A percentile compares a stretch with the other conserved stretches of the same genome.
phyloP scores from a whole-genome alignment of 768 basidiomycete species.

The Gymnopilus dilepis region DNA sequence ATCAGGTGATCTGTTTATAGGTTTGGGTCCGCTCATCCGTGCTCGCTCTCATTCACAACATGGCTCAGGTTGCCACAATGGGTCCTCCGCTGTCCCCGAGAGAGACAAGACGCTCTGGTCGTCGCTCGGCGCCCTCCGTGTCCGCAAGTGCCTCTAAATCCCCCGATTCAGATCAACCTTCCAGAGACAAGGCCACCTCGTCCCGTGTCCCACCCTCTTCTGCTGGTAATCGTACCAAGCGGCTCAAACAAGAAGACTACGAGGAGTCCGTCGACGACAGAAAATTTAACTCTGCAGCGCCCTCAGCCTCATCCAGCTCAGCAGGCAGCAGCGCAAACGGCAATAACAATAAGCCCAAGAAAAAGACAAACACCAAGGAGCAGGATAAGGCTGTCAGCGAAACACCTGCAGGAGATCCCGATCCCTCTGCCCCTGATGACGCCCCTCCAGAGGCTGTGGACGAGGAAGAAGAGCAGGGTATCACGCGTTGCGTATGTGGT shows the following conservation, averaged over 20 bases:
- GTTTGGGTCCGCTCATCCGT: not conserved
- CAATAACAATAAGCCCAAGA: conserved; percentile 50
- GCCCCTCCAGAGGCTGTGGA: conserved; percentile 49
- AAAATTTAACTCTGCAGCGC: conserved; percentile 46
- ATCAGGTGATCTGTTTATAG: conserved; percentile 10
- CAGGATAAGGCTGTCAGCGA: conserved; percentile 42
- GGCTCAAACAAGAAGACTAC: conserved; percentile 74
- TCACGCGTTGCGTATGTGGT: conserved; percentile 88
- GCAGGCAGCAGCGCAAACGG: conserved; percentile 33
- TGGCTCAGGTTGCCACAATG: conserved; percentile 75
- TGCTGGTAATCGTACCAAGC: conserved; percentile 55
- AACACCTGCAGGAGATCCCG: conserved; percentile 30
- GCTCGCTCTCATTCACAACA: conserved; percentile 23
- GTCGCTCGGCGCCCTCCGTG: conserved; percentile 70
- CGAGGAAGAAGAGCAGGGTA: conserved; percentile 67
- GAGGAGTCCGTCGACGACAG: conserved; percentile 66
- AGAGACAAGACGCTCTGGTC: conserved; percentile 78
- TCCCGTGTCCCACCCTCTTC: conserved; percentile 48
- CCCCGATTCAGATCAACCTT: conserved; percentile 70
- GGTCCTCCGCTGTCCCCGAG: conserved; percentile 79
- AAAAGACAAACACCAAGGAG: conserved; percentile 73
- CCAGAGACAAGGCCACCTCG: conserved; percentile 50
- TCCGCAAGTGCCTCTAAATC: conserved; percentile 76
- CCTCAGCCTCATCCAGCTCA: conserved; percentile 38
- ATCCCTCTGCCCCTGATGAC: conserved; percentile 36